Conservation (phyloP, 768 basidiomycete genomes). For the Psilocybe cubensis region DNA sequence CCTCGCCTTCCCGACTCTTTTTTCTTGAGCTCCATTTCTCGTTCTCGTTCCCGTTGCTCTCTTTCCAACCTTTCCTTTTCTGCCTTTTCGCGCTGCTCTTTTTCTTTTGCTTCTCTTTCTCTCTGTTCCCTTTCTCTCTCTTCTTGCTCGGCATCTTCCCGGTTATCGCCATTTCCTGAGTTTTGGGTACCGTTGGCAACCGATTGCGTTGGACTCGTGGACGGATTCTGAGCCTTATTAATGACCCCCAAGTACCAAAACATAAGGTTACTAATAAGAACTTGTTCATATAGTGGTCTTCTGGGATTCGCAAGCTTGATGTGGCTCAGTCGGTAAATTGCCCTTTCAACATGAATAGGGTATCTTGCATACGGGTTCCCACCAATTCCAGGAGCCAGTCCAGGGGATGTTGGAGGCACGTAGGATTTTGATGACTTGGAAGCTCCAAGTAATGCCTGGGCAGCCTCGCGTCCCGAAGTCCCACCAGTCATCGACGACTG, state of each 20-base stretch:
- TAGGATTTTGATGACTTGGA: slow-evolving; percentile 79
- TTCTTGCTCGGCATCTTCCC: slow-evolving; percentile 35
- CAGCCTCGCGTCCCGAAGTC: slow-evolving; percentile 80
- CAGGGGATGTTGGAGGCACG: slow-evolving; percentile 65
- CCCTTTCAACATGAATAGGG: slow-evolving; percentile 98
- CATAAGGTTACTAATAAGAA: slow-evolving; percentile 91
- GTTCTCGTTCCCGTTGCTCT: slow-evolving; percentile 50
- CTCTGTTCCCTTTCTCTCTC: slow-evolving; percentile 41
- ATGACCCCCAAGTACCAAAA: slow-evolving; percentile 99
- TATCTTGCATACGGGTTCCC: slow-evolving; percentile 73
- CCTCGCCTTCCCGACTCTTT: slow-evolving; percentile 54
- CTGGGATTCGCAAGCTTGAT: slow-evolving; percentile 99
- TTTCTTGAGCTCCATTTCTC: slow-evolving; percentile 60
- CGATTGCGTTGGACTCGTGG: slow-evolving; percentile 34
- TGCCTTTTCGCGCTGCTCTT: slow-evolving; percentile 45
- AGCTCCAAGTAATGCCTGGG: slow-evolving; percentile 82
- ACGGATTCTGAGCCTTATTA: slow-evolving; percentile 78
- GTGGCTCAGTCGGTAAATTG: slow-evolving; percentile 95
- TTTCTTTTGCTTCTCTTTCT: slow-evolving; percentile 43
- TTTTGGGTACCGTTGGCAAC: slow-evolving; percentile 24
- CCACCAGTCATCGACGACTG: slow-evolving; percentile 38
- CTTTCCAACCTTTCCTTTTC: slow-evolving; percentile 44
- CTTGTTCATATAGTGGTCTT: slow-evolving; percentile 96
- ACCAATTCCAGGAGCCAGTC: slow-evolving; percentile 41
- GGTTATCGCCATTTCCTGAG: slow-evolving; percentile 34